A percentile compares a stretch with the other conserved stretches of the same genome.
Evolutionary conservation across 2,329 filamentous ascomycete genomes (phyloP).

Genomic region (Didymellaceae sp.): DNA sequence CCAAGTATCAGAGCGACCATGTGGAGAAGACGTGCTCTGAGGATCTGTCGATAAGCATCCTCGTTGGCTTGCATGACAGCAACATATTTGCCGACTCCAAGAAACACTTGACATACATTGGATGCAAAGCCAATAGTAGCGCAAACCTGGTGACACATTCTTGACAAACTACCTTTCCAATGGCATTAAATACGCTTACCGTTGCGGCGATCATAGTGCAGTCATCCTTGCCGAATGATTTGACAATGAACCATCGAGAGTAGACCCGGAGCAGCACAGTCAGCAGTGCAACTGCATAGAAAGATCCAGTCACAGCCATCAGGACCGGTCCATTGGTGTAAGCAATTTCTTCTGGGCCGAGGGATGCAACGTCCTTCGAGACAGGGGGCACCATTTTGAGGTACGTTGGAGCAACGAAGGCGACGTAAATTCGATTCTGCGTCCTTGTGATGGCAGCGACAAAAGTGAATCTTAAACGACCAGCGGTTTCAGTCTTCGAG

Average conservation of each 20-base stretch:
- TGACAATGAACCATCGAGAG: slow-evolving; percentile 47
- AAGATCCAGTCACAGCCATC: slow-evolving; percentile 48
- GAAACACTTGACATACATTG: slow-evolving; percentile 54
- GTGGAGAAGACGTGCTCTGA: slow-evolving; percentile 53
- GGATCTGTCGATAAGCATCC: slow-evolving; percentile 44
- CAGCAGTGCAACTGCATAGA: background rate
- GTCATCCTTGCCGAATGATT: slow-evolving; percentile 58
- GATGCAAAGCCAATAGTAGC: slow-evolving; percentile 40
- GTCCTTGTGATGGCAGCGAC: too few species aligned
- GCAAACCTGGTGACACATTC: background rate
- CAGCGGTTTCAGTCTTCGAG: too few species aligned
- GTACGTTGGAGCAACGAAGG: too few species aligned
- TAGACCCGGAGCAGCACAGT: background rate
- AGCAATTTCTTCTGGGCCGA: slow-evolving; percentile 20
- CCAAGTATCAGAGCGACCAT: slow-evolving; percentile 56
- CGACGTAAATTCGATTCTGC: too few species aligned
- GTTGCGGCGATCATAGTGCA: slow-evolving; percentile 53
- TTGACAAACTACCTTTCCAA: background rate
- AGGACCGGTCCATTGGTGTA: slow-evolving; percentile 49
- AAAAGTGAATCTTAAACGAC: too few species aligned
- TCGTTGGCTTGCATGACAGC: slow-evolving; percentile 42
- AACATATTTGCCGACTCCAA: slow-evolving; percentile 58
- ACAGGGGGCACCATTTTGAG: too few species aligned
- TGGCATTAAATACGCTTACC: slow-evolving; percentile 33
- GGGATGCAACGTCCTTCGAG: too few species aligned